phyloP scores from a whole-genome alignment of 2,329 filamentous ascomycete genomes.

The Mycosphaerella sp. region DNA sequence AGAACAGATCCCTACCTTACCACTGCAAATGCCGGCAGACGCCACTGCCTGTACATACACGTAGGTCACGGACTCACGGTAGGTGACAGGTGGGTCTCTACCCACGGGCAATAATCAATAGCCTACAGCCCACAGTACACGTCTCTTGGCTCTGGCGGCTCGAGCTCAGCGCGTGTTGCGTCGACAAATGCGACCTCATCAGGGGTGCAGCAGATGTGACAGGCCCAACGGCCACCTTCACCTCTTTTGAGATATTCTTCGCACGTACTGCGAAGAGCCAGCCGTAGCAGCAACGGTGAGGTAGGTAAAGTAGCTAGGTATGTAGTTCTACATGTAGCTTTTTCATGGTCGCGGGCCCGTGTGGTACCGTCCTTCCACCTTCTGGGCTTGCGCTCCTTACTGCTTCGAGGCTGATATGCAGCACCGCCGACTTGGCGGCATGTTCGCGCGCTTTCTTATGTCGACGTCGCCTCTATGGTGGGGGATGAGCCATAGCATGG shows the following conservation, averaged over 20 bases:
- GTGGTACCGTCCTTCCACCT: constrained; percentile 5
- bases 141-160: constrained; percentile 6
- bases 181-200: too few species aligned
- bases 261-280: not conserved
- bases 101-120: too few species aligned
- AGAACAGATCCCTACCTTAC: constrained; percentile 11
- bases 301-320: too few species aligned
- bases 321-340: too few species aligned
- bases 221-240: too few species aligned
- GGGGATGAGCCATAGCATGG: constrained; percentile 11
- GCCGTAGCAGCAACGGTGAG: not conserved
- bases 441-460: constrained; percentile 31
- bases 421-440: constrained; percentile 27
- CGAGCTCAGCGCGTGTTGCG: not conserved
- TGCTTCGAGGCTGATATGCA: constrained; percentile 16
- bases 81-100: constrained; percentile 14
- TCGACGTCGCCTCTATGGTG: constrained; percentile 29
- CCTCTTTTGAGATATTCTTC: too few species aligned
- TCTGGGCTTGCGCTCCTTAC: not conserved
- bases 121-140: constrained; percentile 8
- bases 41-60: constrained; percentile 2
- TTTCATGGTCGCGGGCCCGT: constrained; percentile 12
- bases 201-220: too few species aligned
- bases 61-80: not conserved
- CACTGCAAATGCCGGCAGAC: constrained; percentile 11